Evolutionary conservation across 192 early-diverging fungal species (phyloP), one percentile per base, ranked within the genome.

Genomic region (Glomus cerebriforme): DNA sequence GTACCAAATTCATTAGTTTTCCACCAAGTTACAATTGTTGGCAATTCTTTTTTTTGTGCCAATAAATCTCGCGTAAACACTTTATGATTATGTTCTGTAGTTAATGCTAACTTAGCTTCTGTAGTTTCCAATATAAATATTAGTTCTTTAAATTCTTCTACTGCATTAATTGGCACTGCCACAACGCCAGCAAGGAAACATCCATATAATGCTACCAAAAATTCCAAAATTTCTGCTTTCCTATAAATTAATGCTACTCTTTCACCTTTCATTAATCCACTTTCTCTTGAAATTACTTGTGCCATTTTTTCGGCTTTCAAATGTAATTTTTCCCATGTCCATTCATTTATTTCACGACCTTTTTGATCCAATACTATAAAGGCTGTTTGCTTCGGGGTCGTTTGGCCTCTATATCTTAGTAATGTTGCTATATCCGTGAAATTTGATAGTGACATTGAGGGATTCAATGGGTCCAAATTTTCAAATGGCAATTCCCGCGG

Each of bases 111-210:
- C 66, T 82, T 84, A 26, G 91, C 79, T 59, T 88, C 83, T 13
- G 93, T 92, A 37, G 87, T 87, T 35, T 87, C 90, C 62, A 96
- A 84, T 37, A 95, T 93, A 67, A 92, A 92, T 32, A 89, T 84
- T 31, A 95, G 85, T 79, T 96, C 95, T 2, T 90, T 87, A 73
- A 95, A 86, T 47, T 95, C 93, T 68, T 95, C 94, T 27, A 88
- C 89, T 1, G 95, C 91, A 27, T 95, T 93, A 76, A 96, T 88
- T 9, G 95, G 95, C 15, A 96, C 94, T 3, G 95, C 95, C 2
- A 92, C 90, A 82, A 94, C 84, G 27, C 95, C 95, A 12, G 90
- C 90, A 76, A 91, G 89, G 79, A 95, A 91, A 80, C 94, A 94
- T n/a, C 92, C 94, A 77, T 90, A 92, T 64, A 96, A 79, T 12